Evolutionary conservation across 768 basidiomycete species (phyloP), one percentile per base, ranked within the genome.

Genomic region (Lepiota venenata): DNA sequence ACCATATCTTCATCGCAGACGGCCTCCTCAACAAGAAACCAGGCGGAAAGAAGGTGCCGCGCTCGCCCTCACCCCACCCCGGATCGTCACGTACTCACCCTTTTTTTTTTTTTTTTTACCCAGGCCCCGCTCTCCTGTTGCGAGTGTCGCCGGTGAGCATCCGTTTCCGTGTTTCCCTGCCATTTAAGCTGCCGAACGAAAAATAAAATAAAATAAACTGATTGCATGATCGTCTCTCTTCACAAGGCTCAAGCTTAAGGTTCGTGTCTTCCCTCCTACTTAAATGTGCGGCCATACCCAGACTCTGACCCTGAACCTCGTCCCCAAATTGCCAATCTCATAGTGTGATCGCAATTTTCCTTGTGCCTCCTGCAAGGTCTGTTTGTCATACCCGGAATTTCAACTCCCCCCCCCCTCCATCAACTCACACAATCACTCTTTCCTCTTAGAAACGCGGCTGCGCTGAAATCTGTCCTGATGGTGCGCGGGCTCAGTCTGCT

Each of bases 391-490:
- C 35, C 25, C 4, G 15, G 49, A 27, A 41, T 43, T 39, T 27
- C 22, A 41, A 22, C 20, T 47, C n/a, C n/a, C n/a, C n/a, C n/a
- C n/a, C n/a, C n/a, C n/a, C n/a, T n/a, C 32, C 32, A 37, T 51
- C 12, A 32, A 11, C 32, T 32, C 32, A 32, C 32, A n/a, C 54
- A 51, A 25, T 56, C 47, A 16, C 47, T 55, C 16, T 29, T n/a
- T 5, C 5, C 69, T 64, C 61, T 64, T 55, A 81, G 62, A 83
- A 84, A 73, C 77, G 83, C 36, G 82, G 85, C 1, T 84, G 82
- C 55, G 79, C 82, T 14, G 82, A 84, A 61, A 85, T 85, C 58
- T 84, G 83, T 62, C 83, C 83, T 18, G 80, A 83, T 62, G 83
- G 83, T 82, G 50, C n/a, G 70, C n/a, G 70, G 25, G 58, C 15